Evolutionary conservation across 768 basidiomycete genomes (phyloP).

Genomic region (Leccinum imitatum): DNA sequence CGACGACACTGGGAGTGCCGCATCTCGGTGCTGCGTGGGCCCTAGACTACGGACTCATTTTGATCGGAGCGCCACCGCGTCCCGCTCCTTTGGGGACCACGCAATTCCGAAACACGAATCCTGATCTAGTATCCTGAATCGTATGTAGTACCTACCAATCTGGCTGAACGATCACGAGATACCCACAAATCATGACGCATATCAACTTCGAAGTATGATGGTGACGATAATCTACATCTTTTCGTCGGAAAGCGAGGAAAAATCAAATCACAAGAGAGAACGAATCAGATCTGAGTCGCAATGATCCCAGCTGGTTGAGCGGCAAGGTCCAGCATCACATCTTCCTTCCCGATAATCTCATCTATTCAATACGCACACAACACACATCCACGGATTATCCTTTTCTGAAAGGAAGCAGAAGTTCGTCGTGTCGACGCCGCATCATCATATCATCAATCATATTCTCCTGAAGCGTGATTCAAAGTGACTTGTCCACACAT

Average conservation of each 20-base stretch:
- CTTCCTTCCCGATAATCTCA: constrained; percentile 4
- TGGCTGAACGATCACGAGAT: neutral
- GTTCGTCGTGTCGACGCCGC: neutral
- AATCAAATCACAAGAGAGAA: neutral
- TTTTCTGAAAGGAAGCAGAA: neutral
- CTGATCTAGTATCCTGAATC: no score
- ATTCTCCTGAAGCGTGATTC: constrained; percentile 1
- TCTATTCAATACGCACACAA: neutral
- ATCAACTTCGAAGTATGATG: neutral
- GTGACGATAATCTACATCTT: neutral
- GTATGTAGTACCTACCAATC: neutral
- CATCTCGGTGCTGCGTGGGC: constrained; percentile 16
- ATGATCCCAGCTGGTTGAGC: neutral
- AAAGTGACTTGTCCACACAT: constrained; percentile 2
- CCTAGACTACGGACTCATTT: neutral
- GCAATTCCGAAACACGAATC: neutral
- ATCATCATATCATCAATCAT: neutral
- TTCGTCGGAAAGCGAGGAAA: neutral
- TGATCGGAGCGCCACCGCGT: constrained; percentile 27
- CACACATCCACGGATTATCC: constrained; percentile 5
- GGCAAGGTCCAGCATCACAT: neutral
- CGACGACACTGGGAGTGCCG: neutral
- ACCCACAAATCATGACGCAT: neutral
- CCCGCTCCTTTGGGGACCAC: constrained; percentile 1
- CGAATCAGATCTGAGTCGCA: constrained; percentile 4